Base-by-base conservation (phyloP, 1,139 yeast genomes). In the Suhomyces wounanorum region DNA sequence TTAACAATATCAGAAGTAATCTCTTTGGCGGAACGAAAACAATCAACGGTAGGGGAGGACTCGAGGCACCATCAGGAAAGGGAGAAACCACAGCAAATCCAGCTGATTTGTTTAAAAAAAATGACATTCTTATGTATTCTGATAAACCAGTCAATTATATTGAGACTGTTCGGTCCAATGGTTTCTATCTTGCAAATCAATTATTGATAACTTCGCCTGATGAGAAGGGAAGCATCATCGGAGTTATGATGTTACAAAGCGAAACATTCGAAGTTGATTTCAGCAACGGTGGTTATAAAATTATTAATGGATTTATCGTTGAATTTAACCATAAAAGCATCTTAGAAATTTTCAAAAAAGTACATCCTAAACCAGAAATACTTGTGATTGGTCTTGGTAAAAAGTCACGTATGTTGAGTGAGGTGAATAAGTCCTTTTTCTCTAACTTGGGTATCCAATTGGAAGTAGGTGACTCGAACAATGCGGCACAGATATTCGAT, bases 301-400 rank as follows among this genome's bases (percentile, higher is more conserved):
- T 79, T n/a, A 69, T 63, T 43, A 75, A 75, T 51, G 78, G 78
- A 4, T 75, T 77, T 54, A 66, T 77, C 28, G 73, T 80, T 13
- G 78, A 75, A 21, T 75, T 81, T 53, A 62, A 66, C 44, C 68
- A 68, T 8, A 37, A 53, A 8, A 61, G 66, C 42, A 65, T 81
- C 0, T 67, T 86, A 18, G 75, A 78, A 10, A 64, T 86, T 2
- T 77, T 88, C 49, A 73, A 75, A 39, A 72, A 83, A 10, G 69
- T 86, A 1, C 84, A 85, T 63, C 96, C 96, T 1, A 85, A 85
- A 59, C 96, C 96, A 0, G 96, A 89, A 62, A 72, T 89, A 38
- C 61, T 87, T 46, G 85, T 87, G 7, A 70, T 88, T 17, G 96
- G 96, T 0, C 70, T 87, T 18, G 94, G 94, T 0, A 71, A 73